These are phyloP conservation scores for Aspergillus ochraceus DNA, from an alignment of 2,329 filamentous ascomycete species.

Conservation along the genomic window DNA sequence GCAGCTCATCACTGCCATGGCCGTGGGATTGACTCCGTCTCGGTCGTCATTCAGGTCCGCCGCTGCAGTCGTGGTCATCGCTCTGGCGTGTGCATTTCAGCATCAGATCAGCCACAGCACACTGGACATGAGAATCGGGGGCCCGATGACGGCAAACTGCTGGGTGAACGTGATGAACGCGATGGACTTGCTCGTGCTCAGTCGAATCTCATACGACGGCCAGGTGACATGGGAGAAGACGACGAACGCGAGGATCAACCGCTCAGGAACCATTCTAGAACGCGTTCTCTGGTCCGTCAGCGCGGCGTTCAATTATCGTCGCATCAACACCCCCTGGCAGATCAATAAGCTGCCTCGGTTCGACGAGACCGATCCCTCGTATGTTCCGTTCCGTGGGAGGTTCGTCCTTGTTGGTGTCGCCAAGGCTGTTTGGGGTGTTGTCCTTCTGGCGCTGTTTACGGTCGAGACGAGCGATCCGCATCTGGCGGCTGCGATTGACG, in stretches of 20 bases:
- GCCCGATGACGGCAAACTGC: conserved; percentile 19
- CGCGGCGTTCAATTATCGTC: conserved; percentile 22
- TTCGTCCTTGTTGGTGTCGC: conserved; percentile 8
- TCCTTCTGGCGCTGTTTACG: conserved; percentile 13
- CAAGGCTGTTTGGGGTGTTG: conserved; percentile 4
- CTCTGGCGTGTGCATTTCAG: conserved; percentile 15
- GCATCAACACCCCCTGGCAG: conserved; percentile 24
- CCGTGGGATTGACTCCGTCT: conserved; percentile 11
- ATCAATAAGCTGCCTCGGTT: conserved; percentile 13
- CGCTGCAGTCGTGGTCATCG: conserved; percentile 6
- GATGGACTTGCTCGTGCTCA: conserved; percentile 19
- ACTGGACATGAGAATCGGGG: conserved; percentile 7
- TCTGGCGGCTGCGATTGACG: neutral
- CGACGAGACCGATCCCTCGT: neutral
- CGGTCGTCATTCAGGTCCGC: conserved; percentile 5
- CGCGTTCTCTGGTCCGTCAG: conserved; percentile 12
- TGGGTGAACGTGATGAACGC: conserved; percentile 25
- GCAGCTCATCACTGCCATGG: conserved; percentile 14
- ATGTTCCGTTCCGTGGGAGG: conserved; percentile 2
- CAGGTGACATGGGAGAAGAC: conserved; percentile 15
- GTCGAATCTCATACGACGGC: conserved; percentile 15
- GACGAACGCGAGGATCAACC: neutral
- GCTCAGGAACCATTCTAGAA: neutral
- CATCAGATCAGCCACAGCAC: conserved; percentile 1
- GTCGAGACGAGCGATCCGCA: conserved; percentile 9